A percentile compares a stretch with the other conserved stretches of the same genome.
Conservation (phyloP, 495 filamentous ascomycete genomes). For the Penicillium riverlandense region DNA sequence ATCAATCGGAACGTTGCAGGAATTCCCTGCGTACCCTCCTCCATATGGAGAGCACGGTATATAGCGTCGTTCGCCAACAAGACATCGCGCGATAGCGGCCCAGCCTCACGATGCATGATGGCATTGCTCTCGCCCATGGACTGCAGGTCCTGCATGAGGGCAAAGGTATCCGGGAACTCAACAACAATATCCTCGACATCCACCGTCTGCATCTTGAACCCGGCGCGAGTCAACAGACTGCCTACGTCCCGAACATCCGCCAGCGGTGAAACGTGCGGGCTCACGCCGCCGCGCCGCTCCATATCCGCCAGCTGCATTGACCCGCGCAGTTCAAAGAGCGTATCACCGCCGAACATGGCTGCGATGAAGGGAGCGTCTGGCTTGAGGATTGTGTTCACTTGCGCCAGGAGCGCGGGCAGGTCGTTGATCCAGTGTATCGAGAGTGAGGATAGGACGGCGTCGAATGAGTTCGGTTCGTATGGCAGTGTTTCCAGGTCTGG, state of each 20-base stretch:
- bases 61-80: conserved; percentile 83
- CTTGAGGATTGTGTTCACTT: conserved; percentile 77
- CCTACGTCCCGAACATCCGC: conserved; percentile 91
- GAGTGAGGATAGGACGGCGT: conserved; percentile 79
- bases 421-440: conserved; percentile 98
- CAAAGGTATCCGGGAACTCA: conserved; percentile 87
- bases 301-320: conserved; percentile 89
- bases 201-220: conserved; percentile 93
- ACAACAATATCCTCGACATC: conserved; percentile 97
- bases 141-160: conserved; percentile 87
- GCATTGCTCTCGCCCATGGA: conserved; percentile 92
- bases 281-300: conserved; percentile 81
- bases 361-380: conserved; percentile 89
- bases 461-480: conserved; percentile 70
- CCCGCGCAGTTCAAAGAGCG: conserved; percentile 87
- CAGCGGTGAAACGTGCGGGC: conserved; percentile 78
- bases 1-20: conserved; percentile 91
- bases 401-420: conserved; percentile 71
- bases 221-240: conserved; percentile 74
- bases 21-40: conserved; percentile 58
- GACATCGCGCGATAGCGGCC: conserved; percentile 71
- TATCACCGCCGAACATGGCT: conserved; percentile 94
- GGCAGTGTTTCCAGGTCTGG: conserved; percentile 64
- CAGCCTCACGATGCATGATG: conserved; percentile 69
- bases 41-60: conserved; percentile 74